Base-by-base conservation (phyloP, 495 filamentous ascomycete genomes). In the Hypoxylon fuscum region DNA sequence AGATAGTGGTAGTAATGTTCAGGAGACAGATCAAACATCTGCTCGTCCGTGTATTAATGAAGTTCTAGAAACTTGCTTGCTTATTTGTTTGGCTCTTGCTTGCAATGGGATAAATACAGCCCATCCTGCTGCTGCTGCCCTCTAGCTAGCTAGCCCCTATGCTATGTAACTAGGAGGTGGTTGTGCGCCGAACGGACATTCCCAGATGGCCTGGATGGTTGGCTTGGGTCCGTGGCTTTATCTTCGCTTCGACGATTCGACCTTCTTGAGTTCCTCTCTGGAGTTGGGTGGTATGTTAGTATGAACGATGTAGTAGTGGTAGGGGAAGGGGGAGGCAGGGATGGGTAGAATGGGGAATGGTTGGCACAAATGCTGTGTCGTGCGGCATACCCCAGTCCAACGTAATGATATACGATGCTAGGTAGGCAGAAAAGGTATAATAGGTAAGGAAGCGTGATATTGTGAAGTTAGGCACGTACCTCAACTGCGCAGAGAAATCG, bases 221-320 rank as follows among this genome's bases (percentile, higher is more conserved):
- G n/a, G n/a, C n/a, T 27, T 27, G 25, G 8, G 3, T 38, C n/a
- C 7, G n/a, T 15, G 53, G 29, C 25, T 44, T 74, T 64, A 82
- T 72, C 80, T 76, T 69, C 80, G 78, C 79, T 87, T 88, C 55
- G 82, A 80, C 29, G 85, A 81, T 67, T 93, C 90, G 67, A 96
- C 92, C 78, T 96, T 97, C 83, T 96, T 96, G 53, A 81, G 73
- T 75, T 98, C 95, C 77, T 96, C 93, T 80, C 94, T 98, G 69
- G 20, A 8, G 15, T 27, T 41, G 34, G 2, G 2, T 5, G 4
- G 21, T 12, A 17, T 53, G 62, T 76, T 69, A 74, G 66, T 45
- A 56, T 55, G 25, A 5, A 14, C 3, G 14, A 12, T 5, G 17
- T 17, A n/a, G 44, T 14, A n/a, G n/a, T n/a, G n/a, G n/a, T n/a